Base-by-base conservation (phyloP, 768 basidiomycete genomes). In the Termitomyces sp. region DNA sequence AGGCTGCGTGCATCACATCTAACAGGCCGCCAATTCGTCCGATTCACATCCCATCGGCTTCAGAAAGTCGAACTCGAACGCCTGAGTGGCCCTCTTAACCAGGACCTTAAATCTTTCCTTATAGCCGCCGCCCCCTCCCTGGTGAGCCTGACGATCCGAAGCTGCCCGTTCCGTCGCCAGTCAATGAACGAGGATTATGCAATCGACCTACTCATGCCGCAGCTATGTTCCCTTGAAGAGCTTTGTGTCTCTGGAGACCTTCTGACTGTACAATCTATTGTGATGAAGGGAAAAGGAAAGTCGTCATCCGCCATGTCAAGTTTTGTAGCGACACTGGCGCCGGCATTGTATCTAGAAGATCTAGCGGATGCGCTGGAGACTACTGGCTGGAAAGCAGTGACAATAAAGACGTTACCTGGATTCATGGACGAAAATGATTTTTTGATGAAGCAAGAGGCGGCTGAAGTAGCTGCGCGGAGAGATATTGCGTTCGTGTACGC, bases 1-100 rank as follows among this genome's bases (percentile, higher is more conserved):
- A 33, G 12, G n/a, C 48, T 56, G 9, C 55, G 55, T 5, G 37
- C 41, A 44, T 56, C 55, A 8, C 39, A 51, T 26, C 48, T 51
- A 16, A 56, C 56, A 22, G 56, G 56, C 24, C 50, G 56, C 33
- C 50, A 52, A 31, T 52, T 57, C 13, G 26, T 57, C 37, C 51
- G 56, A 10, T 57, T 57, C 36, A 28, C 51, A 20, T 57, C 56
- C 7, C 16, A 20, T 45, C 42, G 18, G 15, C 50, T 57, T 28
- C 41, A 34, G n/a, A 51, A 42, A 22, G 51, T 57, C 0, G 56
- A 57, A 15, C 44, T 57, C 8, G 44, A 52, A 36, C 44, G 56
- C 12, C 24, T 57, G 12, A 51, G 39, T 18, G 56, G 56, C 10
- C 56, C 56, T n/a, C 28, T 44, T 15, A 51, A 57, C 13, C 44